phyloP scores from a whole-genome alignment of 2,329 filamentous ascomycete species.

The Aurifilum marmelostoma region DNA sequence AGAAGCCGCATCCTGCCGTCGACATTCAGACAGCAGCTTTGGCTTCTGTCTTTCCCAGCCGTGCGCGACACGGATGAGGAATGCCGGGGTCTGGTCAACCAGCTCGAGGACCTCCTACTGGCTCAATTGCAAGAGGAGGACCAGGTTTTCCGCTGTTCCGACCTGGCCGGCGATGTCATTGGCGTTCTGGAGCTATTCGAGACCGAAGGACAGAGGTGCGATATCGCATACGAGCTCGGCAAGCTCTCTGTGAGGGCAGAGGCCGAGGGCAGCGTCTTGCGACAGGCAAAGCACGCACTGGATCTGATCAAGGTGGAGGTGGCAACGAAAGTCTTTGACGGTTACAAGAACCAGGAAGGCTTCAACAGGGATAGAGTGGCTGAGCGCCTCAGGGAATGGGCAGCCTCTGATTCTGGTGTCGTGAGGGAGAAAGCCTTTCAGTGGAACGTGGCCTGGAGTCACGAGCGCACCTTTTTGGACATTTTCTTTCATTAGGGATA shows the following conservation, averaged over 20 bases:
- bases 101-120: constrained; percentile 7
- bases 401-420: neutral
- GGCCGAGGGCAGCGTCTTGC: neutral
- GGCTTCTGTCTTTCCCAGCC: neutral
- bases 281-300: constrained; percentile 2
- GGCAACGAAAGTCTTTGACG: constrained; percentile 2
- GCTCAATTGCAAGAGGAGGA: neutral
- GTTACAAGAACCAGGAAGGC: neutral
- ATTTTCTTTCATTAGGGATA: neutral
- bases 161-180: constrained; percentile 3
- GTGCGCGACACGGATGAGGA: neutral
- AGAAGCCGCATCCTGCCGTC: neutral
- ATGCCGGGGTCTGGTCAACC: neutral
- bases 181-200: neutral
- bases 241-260: neutral
- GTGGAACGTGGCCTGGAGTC: neutral
- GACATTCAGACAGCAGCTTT: constrained; percentile 14
- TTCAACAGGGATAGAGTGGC: neutral
- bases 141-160: constrained; percentile 4
- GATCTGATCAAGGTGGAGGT: constrained; percentile 20
- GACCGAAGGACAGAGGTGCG: neutral
- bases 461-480: neutral
- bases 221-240: constrained; percentile 7
- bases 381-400: constrained; percentile 13
- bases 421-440: constrained; percentile 14